Conservation (phyloP, 2,329 filamentous ascomycete species). For the Fusarium praegraminearum region DNA sequence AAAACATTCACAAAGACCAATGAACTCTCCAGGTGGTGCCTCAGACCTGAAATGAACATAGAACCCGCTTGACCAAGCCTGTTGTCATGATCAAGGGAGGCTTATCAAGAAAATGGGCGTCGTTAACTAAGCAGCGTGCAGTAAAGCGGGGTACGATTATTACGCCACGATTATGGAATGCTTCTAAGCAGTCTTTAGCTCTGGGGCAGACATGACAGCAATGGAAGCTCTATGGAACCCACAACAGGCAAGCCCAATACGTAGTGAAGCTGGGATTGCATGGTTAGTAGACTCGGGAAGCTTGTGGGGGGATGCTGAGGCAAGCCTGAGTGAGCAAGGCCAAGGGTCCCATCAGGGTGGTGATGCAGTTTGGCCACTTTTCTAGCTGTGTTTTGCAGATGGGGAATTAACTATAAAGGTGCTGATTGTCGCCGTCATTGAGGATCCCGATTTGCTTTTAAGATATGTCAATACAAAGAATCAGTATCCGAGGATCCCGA, state of each 20-base stretch:
- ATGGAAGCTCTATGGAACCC: conserved; percentile 21
- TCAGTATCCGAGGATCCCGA: conserved; percentile 35
- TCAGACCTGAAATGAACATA: neutral
- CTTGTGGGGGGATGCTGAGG: conserved; percentile 43
- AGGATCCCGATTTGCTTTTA: conserved; percentile 13
- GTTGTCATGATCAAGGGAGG: conserved; percentile 31
- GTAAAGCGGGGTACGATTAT: conserved; percentile 43
- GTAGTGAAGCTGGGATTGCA: conserved; percentile 13
- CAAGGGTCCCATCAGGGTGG: conserved; percentile 12
- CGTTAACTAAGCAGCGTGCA: conserved; percentile 39
- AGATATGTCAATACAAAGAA: conserved; percentile 41
- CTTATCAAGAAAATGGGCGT: conserved; percentile 37
- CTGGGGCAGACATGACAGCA: conserved; percentile 14
- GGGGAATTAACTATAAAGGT: conserved; percentile 40
- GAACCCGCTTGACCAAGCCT: conserved; percentile 19
- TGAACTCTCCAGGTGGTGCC: neutral
- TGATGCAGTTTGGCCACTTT: conserved; percentile 26
- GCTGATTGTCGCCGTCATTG: conserved; percentile 36
- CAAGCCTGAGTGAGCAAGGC: conserved; percentile 42
- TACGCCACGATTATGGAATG: conserved; percentile 47
- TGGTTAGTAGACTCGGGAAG: conserved; percentile 18
- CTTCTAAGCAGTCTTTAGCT: conserved; percentile 19
- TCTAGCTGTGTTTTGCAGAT: conserved; percentile 7
- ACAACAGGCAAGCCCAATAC: neutral
- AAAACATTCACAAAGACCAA: neutral